Percentiles rank a stretch among this genome's conserved stretches.
Evolutionary conservation across 306 rosid species (phyloP).

Genomic region (Cucurbita moschata): DNA sequence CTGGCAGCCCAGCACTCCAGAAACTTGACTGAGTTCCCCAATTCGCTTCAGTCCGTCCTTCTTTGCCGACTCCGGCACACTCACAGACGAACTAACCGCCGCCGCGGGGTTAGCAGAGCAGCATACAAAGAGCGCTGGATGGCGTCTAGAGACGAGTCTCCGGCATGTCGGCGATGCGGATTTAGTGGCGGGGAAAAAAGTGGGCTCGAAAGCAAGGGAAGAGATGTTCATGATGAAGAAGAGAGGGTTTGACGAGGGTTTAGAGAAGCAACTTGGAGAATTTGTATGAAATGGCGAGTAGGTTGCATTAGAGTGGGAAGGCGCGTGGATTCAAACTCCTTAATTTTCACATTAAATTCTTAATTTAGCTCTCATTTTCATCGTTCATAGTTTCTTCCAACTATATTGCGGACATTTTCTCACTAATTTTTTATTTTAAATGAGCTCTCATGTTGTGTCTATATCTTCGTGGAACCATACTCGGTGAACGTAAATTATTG

Average conservation of each 20-base stretch:
- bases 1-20: constrained; percentile 83
- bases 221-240: constrained; percentile 39
- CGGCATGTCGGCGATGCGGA: constrained; percentile 8
- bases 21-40: constrained; percentile 62
- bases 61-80: constrained; percentile 28
- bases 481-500: too few relatives aligned
- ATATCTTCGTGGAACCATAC: too few relatives aligned
- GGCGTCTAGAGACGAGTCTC: neutral
- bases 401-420: too few relatives aligned
- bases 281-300: neutral
- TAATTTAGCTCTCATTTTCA: too few relatives aligned
- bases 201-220: constrained; percentile 35
- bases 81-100: constrained; percentile 31
- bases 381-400: too few relatives aligned
- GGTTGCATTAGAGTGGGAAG: neutral
- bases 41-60: constrained; percentile 24
- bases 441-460: too few relatives aligned
- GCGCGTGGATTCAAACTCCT: neutral
- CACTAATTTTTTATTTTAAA: too few relatives aligned
- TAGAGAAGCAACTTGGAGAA: neutral
- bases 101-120: constrained; percentile 30
- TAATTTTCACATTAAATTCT: too few relatives aligned
- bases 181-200: constrained; percentile 21
- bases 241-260: neutral
- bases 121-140: constrained; percentile 26